These are phyloP conservation scores for Bimuria novae-zelandiae DNA, from an alignment of 2,329 filamentous ascomycete species.

Conservation along the genomic window DNA sequence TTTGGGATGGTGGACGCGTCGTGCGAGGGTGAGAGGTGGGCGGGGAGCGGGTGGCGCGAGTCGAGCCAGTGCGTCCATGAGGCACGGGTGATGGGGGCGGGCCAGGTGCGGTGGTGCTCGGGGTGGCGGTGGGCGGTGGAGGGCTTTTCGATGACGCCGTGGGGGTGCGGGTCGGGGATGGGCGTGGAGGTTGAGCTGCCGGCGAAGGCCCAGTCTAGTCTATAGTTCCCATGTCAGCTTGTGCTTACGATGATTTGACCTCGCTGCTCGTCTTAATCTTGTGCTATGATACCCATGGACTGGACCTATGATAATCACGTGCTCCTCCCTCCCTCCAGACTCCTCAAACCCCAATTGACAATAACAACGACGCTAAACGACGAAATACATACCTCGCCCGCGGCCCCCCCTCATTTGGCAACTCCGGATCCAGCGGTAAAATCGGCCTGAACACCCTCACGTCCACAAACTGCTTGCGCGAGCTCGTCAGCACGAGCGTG, in stretches of 20 bases:
- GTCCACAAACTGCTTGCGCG: conserved; percentile 63
- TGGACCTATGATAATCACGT: too few species aligned
- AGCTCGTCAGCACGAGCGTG: conserved; percentile 68
- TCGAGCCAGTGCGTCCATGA: conserved; percentile 66
- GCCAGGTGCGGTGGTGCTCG: background rate
- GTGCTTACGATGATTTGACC: background rate
- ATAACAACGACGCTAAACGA: too few species aligned
- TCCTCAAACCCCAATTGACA: too few species aligned
- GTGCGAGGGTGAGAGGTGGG: conserved; percentile 18
- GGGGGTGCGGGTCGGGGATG: conserved; percentile 7
- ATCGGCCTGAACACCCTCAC: conserved; percentile 56
- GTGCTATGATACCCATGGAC: too few species aligned
- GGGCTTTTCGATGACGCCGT: background rate
- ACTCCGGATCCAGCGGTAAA: conserved; percentile 8
- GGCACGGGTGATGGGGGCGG: conserved; percentile 31
- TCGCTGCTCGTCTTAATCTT: too few species aligned
- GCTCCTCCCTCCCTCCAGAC: too few species aligned
- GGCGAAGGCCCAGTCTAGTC: conserved; percentile 69
- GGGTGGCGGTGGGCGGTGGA: background rate
- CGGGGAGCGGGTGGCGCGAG: conserved; percentile 50
- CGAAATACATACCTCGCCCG: conserved; percentile 27
- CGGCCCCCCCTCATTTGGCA: conserved; percentile 33
- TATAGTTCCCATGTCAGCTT: background rate
- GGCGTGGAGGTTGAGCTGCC: conserved; percentile 51
- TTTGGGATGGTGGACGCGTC: conserved; percentile 16